A percentile compares a stretch with the other conserved stretches of the same genome.
These are phyloP conservation scores for Salicornia ramosissima DNA, from an alignment of 148 eudicot genomes.

Conservation along the genomic window DNA sequence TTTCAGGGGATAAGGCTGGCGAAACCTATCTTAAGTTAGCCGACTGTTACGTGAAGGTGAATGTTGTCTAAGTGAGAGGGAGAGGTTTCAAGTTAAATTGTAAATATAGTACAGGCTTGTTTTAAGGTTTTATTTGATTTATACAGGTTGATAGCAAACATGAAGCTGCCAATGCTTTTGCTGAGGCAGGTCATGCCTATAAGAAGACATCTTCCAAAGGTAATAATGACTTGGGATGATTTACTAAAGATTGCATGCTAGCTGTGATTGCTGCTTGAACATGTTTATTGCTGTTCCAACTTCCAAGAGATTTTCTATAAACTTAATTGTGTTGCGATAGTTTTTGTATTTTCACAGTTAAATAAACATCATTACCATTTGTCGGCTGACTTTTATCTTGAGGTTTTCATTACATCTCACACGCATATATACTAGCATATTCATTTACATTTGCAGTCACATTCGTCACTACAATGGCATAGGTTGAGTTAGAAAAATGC, in stretches of 20 bases:
- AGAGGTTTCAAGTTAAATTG: neutral
- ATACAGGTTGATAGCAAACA: conserved; percentile 60
- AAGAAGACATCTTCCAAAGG: conserved; percentile 54
- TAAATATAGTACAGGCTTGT: neutral
- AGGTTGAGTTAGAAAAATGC: neutral
- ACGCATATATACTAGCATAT: neutral
- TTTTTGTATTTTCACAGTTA: neutral
- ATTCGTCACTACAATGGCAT: neutral
- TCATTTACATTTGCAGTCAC: neutral
- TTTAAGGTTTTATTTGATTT: conserved; percentile 1
- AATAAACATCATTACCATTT: neutral
- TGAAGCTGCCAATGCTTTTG: conserved; percentile 66
- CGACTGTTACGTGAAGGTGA: conserved; percentile 50
- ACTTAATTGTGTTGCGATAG: neutral
- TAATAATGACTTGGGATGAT: conserved; percentile 18
- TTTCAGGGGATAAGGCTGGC: conserved; percentile 59
- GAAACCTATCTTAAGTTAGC: conserved; percentile 54
- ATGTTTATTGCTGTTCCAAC: neutral
- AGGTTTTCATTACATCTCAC: neutral
- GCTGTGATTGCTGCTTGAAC: neutral
- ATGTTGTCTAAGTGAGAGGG: conserved; percentile 5
- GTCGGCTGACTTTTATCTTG: neutral
- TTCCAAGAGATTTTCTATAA: neutral
- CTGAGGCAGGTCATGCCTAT: conserved; percentile 65
- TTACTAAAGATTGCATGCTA: neutral